phyloP scores from a whole-genome alignment of 2,329 filamentous ascomycete species.

The Periconia sp. region DNA sequence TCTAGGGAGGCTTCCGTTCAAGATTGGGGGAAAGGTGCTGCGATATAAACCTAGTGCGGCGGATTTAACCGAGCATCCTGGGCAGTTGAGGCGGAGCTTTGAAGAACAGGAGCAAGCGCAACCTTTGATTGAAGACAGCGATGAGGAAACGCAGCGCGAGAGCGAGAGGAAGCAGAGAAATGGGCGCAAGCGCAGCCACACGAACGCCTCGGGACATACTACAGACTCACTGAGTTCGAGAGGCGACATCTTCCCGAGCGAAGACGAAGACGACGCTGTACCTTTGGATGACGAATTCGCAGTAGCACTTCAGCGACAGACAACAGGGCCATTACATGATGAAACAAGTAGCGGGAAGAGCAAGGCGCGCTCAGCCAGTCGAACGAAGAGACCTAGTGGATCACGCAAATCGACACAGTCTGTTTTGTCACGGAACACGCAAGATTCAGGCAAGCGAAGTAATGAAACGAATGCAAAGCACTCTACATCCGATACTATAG shows the following conservation, averaged over 20 bases:
- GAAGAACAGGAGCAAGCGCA: conserved; percentile 72
- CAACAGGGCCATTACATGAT: conserved; percentile 64
- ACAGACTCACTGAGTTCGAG: conserved; percentile 85
- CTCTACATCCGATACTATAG: conserved; percentile 30
- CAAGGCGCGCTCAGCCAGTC: conserved; percentile 52
- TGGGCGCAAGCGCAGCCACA: conserved; percentile 73
- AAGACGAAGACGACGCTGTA: conserved; percentile 93
- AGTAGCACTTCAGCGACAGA: conserved; percentile 75
- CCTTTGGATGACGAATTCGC: conserved; percentile 92
- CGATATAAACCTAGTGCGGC: conserved; percentile 91
- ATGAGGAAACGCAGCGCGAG: conserved; percentile 44
- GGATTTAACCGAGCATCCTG: conserved; percentile 86
- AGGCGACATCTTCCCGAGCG: conserved; percentile 89
- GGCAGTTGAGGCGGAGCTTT: conserved; percentile 53
- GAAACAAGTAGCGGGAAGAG: conserved; percentile 73
- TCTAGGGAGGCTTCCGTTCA: conserved; percentile 81
- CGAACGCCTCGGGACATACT: conserved; percentile 79
- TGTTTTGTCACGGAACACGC: conserved; percentile 54
- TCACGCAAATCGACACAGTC: conserved; percentile 56
- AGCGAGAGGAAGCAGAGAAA: conserved; percentile 44
- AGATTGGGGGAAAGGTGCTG: conserved; percentile 76
- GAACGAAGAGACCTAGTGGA: conserved; percentile 51
- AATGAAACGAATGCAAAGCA: conserved; percentile 27
- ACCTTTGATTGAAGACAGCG: conserved; percentile 71
- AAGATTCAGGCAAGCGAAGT: conserved; percentile 26